Evolutionary conservation across 805 yeast genomes (phyloP).

Genomic region (Nakazawaea pomicola): DNA sequence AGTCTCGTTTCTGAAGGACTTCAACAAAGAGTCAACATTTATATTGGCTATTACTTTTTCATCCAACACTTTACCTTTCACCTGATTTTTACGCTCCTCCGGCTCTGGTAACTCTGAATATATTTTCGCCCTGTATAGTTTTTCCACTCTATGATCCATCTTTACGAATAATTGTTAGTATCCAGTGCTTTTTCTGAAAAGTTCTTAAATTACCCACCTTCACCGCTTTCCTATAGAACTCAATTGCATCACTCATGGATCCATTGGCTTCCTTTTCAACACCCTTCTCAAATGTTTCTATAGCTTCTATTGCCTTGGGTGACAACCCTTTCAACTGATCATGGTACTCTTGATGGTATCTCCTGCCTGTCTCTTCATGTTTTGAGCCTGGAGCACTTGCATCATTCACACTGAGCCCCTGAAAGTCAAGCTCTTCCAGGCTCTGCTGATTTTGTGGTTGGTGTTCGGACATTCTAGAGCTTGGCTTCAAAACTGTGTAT

Average conservation of each 20-base stretch:
- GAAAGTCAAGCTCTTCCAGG: constrained; percentile 20
- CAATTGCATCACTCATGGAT: constrained; percentile 76
- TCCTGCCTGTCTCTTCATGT: neutral
- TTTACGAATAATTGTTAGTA: constrained; percentile 9
- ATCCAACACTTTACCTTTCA: constrained; percentile 25
- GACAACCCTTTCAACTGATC: constrained; percentile 9
- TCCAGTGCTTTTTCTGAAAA: neutral
- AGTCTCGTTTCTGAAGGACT: constrained; percentile 27
- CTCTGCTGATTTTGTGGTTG: too few species aligned
- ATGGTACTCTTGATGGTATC: constrained; percentile 3
- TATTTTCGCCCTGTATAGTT: constrained; percentile 54
- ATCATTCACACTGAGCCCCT: constrained; percentile 8
- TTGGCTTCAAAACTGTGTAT: too few species aligned
- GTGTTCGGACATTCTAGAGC: too few species aligned
- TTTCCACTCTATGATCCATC: constrained; percentile 52
- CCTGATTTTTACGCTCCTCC: constrained; percentile 18
- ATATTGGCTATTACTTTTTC: constrained; percentile 32
- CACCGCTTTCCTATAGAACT: constrained; percentile 66
- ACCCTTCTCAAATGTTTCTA: constrained; percentile 64
- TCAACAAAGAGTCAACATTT: constrained; percentile 35
- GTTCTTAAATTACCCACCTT: constrained; percentile 30
- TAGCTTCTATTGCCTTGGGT: constrained; percentile 37
- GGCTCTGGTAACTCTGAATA: constrained; percentile 21
- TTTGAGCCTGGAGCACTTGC: too few species aligned
- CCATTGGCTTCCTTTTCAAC: constrained; percentile 70